These are phyloP conservation scores for Cerrena zonata DNA, from an alignment of 1,284 basidiomycete genomes.

Conservation along the genomic window DNA sequence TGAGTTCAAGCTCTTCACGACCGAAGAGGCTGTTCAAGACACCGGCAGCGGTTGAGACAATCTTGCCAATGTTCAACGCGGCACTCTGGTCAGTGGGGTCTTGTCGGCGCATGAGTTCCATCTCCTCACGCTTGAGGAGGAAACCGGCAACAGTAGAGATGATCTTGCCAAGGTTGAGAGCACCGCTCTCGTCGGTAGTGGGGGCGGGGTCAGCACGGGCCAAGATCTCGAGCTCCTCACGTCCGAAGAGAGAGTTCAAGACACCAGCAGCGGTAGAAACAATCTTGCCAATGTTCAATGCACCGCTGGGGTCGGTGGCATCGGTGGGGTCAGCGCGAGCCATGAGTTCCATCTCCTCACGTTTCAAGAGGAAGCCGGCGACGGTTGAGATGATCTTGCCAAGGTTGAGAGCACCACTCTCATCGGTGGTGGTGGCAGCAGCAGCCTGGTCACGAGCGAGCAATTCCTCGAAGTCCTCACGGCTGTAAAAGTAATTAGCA, in stretches of 20 bases:
- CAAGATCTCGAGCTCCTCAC: background rate
- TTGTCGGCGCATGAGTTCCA: background rate
- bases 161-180: background rate
- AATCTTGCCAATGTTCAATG: background rate
- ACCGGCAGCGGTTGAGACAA: background rate
- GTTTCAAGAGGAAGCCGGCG: background rate
- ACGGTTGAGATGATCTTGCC: background rate
- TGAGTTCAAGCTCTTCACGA: background rate
- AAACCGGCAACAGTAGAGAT: background rate
- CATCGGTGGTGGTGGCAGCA: background rate
- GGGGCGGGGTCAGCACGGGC: background rate
- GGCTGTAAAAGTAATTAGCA: background rate
- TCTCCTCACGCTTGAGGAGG: background rate
- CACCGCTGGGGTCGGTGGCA: background rate
- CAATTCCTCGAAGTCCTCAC: background rate
- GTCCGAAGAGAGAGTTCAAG: constrained; percentile 1
- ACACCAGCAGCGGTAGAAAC: constrained; percentile 1
- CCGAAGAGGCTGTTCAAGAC: background rate
- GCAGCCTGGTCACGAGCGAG: background rate
- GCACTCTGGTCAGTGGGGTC: background rate
- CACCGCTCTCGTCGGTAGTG: background rate
- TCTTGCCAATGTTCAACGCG: constrained; percentile 1
- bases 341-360: background rate
- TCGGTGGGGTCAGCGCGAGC: background rate
- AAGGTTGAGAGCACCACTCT: constrained; percentile 5